A percentile compares a stretch with the other conserved stretches of the same genome.
phyloP scores from a whole-genome alignment of 805 yeast species.

The Starmerella kuoi region DNA sequence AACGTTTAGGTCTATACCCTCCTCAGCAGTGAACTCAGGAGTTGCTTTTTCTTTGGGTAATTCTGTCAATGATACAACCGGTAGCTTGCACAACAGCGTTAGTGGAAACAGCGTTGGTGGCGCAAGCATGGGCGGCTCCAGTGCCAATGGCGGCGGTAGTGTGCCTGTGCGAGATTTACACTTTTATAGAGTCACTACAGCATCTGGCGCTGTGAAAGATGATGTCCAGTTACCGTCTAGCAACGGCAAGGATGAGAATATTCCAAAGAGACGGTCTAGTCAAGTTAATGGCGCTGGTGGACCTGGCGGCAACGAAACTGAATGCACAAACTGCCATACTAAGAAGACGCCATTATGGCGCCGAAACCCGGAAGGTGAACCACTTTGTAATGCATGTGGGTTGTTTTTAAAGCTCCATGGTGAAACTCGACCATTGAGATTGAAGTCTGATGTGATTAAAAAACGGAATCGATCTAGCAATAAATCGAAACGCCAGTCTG shows the following conservation, averaged over 20 bases:
- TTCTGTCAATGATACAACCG: background rate
- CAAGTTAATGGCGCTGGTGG: background rate
- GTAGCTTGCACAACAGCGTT: conserved; percentile 2
- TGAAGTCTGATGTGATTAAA: conserved; percentile 86
- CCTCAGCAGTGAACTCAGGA: conserved; percentile 4
- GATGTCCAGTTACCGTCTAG: too few relatives aligned
- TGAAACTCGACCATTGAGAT: conserved; percentile 84
- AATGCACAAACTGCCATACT: conserved; percentile 83
- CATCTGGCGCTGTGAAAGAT: too few relatives aligned
- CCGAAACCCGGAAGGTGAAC: conserved; percentile 85
- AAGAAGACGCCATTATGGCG: conserved; percentile 93
- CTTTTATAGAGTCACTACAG: too few relatives aligned
- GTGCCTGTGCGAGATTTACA: conserved; percentile 3
- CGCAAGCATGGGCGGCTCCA: conserved; percentile 5
- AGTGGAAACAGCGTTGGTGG: conserved; percentile 3
- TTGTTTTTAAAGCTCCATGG: conserved; percentile 86
- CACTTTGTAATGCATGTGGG: conserved; percentile 95
- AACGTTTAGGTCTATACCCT: background rate
- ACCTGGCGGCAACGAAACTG: conserved; percentile 13
- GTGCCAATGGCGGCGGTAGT: conserved; percentile 5
- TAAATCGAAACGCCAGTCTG: conserved; percentile 9
- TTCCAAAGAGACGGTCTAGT: background rate
- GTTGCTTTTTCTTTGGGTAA: conserved; percentile 4
- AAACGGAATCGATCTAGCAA: conserved; percentile 57
- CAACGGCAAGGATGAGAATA: background rate